Percentiles rank a stretch among this genome's conserved stretches.
phyloP scores from a whole-genome alignment of 2,329 filamentous ascomycete species.

The Cladosporium sp. region DNA sequence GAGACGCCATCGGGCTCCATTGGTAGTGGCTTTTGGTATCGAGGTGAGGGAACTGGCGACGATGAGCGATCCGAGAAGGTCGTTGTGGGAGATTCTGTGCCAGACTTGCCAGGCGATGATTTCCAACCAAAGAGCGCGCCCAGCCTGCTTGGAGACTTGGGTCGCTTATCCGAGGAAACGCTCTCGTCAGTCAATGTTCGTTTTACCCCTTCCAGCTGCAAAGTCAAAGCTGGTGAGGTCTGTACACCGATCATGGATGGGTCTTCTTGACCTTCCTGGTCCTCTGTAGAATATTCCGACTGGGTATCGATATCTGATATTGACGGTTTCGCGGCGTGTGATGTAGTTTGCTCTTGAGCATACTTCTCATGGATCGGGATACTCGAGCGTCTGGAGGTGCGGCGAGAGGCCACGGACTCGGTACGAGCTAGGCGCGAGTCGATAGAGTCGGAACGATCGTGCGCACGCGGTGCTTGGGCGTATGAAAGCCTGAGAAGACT shows the following conservation, averaged over 20 bases:
- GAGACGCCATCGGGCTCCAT: constrained; percentile 36
- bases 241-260: constrained; percentile 30
- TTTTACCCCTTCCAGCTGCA: constrained; percentile 39
- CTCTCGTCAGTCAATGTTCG: constrained; percentile 39
- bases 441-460: constrained; percentile 32
- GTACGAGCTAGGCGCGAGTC: constrained; percentile 32
- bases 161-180: constrained; percentile 31
- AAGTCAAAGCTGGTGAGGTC: constrained; percentile 37
- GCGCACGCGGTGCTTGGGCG: constrained; percentile 18
- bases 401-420: constrained; percentile 29
- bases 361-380: constrained; percentile 32
- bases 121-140: constrained; percentile 71
- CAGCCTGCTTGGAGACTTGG: constrained; percentile 55
- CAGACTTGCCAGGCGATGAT: constrained; percentile 54
- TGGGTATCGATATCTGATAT: constrained; percentile 30
- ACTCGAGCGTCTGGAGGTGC: constrained; percentile 30
- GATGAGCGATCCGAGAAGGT: constrained; percentile 63
- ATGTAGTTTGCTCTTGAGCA: constrained; percentile 31
- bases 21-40: constrained; percentile 31
- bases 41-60: constrained; percentile 61
- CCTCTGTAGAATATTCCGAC: constrained; percentile 22
- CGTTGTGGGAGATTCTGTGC: constrained; percentile 58
- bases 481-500: constrained; percentile 10
- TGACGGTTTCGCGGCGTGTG: constrained; percentile 32
- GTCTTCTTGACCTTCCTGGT: constrained; percentile 14